Evolutionary conservation across 441 rosid genomes (phyloP).

Genomic region (Populus hybrid): DNA sequence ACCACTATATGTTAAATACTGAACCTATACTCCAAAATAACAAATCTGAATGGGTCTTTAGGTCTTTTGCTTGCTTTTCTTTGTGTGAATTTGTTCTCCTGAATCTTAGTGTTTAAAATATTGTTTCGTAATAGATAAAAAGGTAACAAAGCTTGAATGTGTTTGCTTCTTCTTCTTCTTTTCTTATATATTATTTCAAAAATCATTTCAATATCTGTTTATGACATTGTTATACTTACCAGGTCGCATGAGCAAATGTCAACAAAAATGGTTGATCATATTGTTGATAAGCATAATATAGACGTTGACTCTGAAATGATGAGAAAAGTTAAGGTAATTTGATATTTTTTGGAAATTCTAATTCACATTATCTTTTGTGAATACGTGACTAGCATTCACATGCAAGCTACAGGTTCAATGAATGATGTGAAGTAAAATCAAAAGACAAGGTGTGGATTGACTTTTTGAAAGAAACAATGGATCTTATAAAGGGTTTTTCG

Average conservation of each 20-base stretch:
- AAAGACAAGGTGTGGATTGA: background rate
- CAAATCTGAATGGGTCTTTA: background rate
- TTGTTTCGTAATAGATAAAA: background rate
- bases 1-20: background rate
- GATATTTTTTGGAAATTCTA: background rate
- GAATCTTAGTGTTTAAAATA: background rate
- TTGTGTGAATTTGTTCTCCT: background rate
- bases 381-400: background rate
- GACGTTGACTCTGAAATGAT: conserved; percentile 76
- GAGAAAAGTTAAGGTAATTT: conserved; percentile 66
- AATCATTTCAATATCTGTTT: background rate
- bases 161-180: background rate
- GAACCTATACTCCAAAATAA: background rate
- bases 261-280: conserved; percentile 63
- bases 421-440: background rate
- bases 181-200: background rate
- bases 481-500: background rate
- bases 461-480: background rate
- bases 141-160: background rate
- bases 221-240: conserved; percentile 15
- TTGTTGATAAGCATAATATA: conserved; percentile 74
- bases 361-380: background rate
- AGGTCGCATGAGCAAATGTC: conserved; percentile 97
- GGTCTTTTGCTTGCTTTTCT: background rate
- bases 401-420: background rate